Evolutionary conservation across 192 early-diverging fungal species (phyloP).

Genomic region (Phycomyces nitens): DNA sequence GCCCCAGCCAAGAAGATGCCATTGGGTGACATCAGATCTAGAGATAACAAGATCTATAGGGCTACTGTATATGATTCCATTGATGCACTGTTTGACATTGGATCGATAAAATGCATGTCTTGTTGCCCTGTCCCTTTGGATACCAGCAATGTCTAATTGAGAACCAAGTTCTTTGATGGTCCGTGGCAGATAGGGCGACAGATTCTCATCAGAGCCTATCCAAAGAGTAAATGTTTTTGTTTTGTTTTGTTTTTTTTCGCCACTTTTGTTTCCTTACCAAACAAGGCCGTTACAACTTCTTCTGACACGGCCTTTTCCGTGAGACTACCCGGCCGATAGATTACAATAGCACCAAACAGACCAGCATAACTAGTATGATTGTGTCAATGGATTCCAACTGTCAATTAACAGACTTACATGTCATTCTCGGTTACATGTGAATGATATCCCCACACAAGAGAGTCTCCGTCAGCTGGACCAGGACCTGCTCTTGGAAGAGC

Average conservation of each 20-base stretch:
- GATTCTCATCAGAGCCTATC: constrained; percentile 29
- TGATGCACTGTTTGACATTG: constrained; percentile 21
- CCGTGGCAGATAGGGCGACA: constrained; percentile 17
- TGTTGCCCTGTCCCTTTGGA: not conserved
- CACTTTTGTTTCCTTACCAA: constrained; percentile 14
- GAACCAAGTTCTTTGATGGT: constrained; percentile 10
- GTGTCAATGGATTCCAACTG: too few species aligned
- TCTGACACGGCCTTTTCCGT: not conserved
- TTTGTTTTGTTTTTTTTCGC: too few species aligned
- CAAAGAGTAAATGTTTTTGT: too few species aligned
- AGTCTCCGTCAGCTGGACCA: constrained; percentile 32
- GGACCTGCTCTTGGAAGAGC: constrained; percentile 29
- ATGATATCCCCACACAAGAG: constrained; percentile 36
- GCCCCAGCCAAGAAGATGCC: constrained; percentile 35
- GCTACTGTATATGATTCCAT: constrained; percentile 10
- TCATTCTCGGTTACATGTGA: constrained; percentile 32
- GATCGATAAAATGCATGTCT: constrained; percentile 6
- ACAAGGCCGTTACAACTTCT: constrained; percentile 26
- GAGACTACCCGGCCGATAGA: constrained; percentile 23
- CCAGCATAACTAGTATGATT: constrained; percentile 20
- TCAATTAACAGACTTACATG: constrained; percentile 11
- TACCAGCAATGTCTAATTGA: not conserved
- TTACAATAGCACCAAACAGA: constrained; percentile 30
- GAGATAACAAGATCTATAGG: constrained; percentile 15
- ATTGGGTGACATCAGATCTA: not conserved